Evolutionary conservation across 345 rosid genomes (phyloP).

Genomic region (Pugionium dolabratum): DNA sequence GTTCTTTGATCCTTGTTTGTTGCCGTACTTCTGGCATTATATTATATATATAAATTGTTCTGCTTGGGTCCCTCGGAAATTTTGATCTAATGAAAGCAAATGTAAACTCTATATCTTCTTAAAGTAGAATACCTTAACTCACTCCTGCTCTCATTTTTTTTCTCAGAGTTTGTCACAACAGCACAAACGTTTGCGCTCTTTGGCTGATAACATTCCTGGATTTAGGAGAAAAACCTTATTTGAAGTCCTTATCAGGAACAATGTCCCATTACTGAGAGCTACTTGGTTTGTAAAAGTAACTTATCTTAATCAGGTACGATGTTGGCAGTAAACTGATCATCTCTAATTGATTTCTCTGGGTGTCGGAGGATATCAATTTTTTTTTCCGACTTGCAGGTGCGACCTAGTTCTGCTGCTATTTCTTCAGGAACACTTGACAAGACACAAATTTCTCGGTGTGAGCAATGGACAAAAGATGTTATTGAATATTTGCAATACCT

Average conservation of each 20-base stretch:
- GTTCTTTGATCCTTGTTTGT: constrained; percentile 15
- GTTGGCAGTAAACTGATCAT: neutral
- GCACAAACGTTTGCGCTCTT: constrained; percentile 78
- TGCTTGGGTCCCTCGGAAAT: neutral
- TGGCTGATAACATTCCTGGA: constrained; percentile 93
- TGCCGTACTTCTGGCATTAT: constrained; percentile 11
- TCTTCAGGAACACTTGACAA: constrained; percentile 72
- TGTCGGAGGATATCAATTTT: constrained; percentile 37
- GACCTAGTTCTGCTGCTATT: constrained; percentile 61
- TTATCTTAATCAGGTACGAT: constrained; percentile 90
- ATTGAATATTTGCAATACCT: constrained; percentile 84
- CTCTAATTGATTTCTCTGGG: constrained; percentile 1
- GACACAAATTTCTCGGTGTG: constrained; percentile 66
- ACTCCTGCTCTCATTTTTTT: constrained; percentile 20
- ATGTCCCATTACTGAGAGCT: constrained; percentile 94
- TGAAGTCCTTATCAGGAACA: constrained; percentile 89
- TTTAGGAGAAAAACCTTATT: constrained; percentile 71
- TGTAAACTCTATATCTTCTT: constrained; percentile 1
- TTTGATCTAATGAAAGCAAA: constrained; percentile 8
- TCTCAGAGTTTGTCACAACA: constrained; percentile 80
- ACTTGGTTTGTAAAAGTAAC: constrained; percentile 97
- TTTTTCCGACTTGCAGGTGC: constrained; percentile 60
- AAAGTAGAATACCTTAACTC: constrained; percentile 24
- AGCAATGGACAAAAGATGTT: constrained; percentile 96
- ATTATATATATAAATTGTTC: neutral